These are phyloP conservation scores for Cladophialophora yegresii DNA, from an alignment of 2,329 filamentous ascomycete species.

Conservation along the genomic window DNA sequence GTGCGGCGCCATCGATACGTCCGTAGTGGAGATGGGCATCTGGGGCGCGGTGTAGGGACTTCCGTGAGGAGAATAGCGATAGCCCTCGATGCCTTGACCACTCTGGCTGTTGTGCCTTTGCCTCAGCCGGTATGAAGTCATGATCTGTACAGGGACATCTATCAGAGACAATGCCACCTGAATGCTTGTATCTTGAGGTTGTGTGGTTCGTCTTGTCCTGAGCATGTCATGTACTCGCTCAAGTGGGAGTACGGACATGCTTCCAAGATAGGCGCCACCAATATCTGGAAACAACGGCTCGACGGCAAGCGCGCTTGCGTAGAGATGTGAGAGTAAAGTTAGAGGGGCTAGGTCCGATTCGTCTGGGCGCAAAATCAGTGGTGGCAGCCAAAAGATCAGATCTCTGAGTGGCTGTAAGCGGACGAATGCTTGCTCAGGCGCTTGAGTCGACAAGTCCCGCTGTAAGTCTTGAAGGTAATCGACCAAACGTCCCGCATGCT, in stretches of 20 bases:
- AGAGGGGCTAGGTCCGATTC: constrained; percentile 75
- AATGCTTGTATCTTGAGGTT: constrained; percentile 58
- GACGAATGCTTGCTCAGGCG: constrained; percentile 82
- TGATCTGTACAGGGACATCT: constrained; percentile 70
- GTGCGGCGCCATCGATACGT: constrained; percentile 34
- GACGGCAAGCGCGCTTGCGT: constrained; percentile 81
- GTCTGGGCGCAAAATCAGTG: constrained; percentile 76
- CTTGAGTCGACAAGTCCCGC: constrained; percentile 68
- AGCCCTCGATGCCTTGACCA: constrained; percentile 21
- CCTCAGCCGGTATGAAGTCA: constrained; percentile 67
- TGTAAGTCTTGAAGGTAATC: constrained; percentile 72
- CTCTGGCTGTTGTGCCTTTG: constrained; percentile 54
- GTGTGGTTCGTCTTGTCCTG: constrained; percentile 65
- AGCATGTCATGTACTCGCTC: constrained; percentile 82
- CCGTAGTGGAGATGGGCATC: constrained; percentile 25
- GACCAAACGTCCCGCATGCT: constrained; percentile 68
- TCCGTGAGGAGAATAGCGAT: constrained; percentile 33
- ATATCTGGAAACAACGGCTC: constrained; percentile 91
- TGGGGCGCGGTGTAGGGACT: constrained; percentile 31
- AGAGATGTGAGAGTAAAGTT: constrained; percentile 85
- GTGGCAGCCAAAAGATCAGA: constrained; percentile 95
- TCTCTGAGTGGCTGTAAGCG: constrained; percentile 83
- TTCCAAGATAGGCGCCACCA: constrained; percentile 83
- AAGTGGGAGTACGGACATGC: constrained; percentile 74
- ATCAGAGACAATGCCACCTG: constrained; percentile 67